Conservation (phyloP, 371 early-diverging fungal species). For the Mortierella sp. region DNA sequence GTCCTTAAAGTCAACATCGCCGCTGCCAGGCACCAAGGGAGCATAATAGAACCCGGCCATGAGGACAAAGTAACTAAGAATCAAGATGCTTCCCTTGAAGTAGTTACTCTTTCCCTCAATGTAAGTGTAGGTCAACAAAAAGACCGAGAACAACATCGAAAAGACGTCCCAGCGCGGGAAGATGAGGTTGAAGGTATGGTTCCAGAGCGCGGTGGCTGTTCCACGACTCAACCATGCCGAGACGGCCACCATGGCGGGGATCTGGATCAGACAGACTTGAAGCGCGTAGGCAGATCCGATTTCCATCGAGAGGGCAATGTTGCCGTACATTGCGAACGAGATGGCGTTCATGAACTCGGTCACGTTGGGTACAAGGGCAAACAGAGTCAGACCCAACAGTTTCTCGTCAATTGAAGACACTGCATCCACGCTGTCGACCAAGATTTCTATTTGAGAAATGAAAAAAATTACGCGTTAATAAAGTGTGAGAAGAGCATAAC, state of each 20-base stretch:
- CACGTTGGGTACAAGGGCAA: constrained; percentile 94
- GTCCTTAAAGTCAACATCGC: background rate
- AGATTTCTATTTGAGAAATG: constrained; percentile 62
- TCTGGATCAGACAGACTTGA: constrained; percentile 93
- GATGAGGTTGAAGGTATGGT: constrained; percentile 74
- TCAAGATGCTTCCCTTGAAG: constrained; percentile 93
- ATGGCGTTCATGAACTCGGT: constrained; percentile 98
- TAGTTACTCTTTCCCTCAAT: constrained; percentile 95
- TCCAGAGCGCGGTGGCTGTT: constrained; percentile 17
- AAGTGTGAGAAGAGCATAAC: background rate
- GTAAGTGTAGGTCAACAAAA: constrained; percentile 87
- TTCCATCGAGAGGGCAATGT: constrained; percentile 93
- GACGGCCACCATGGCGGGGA: constrained; percentile 90
- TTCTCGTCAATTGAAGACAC: constrained; percentile 86
- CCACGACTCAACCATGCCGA: constrained; percentile 74
- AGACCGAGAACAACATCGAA: constrained; percentile 86
- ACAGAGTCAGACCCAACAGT: constrained; percentile 91
- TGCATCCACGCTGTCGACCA: constrained; percentile 81
- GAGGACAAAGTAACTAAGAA: constrained; percentile 84
- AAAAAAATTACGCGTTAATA: background rate
- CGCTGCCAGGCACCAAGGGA: constrained; percentile 53
- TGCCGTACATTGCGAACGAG: constrained; percentile 92
- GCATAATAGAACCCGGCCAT: constrained; percentile 83
- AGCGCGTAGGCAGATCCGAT: constrained; percentile 97
- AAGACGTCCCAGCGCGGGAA: constrained; percentile 94